Evolutionary conservation across 495 filamentous ascomycete species (phyloP).

Genomic region (Pseudevernia furfuracea): DNA sequence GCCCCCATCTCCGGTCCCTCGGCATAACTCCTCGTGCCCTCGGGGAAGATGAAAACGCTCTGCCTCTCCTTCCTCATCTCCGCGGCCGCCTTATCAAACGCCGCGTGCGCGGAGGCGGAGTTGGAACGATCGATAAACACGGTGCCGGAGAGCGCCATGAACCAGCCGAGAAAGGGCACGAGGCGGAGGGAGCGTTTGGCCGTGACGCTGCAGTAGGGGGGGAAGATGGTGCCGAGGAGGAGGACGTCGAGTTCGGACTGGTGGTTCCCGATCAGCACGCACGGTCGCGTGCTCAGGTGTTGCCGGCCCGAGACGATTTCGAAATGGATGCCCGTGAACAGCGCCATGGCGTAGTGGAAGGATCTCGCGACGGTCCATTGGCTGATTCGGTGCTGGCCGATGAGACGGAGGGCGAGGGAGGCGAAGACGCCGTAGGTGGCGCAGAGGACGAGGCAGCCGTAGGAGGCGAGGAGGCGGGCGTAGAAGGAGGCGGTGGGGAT

Average conservation of each 20-base stretch:
- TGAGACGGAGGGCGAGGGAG: conserved; percentile 60
- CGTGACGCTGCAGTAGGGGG: conserved; percentile 84
- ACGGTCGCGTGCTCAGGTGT: conserved; percentile 61
- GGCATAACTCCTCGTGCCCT: conserved; percentile 87
- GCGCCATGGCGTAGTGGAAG: conserved; percentile 75
- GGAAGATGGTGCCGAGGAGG: conserved; percentile 80
- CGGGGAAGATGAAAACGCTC: conserved; percentile 88
- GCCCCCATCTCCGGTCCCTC: conserved; percentile 70
- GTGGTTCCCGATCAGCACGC: conserved; percentile 89
- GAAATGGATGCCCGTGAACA: conserved; percentile 72
- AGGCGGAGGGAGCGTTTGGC: conserved; percentile 79
- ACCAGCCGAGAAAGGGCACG: conserved; percentile 90
- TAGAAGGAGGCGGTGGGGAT: conserved; percentile 49
- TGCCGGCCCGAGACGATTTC: conserved; percentile 60
- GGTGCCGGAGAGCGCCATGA: conserved; percentile 82
- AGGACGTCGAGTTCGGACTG: conserved; percentile 92
- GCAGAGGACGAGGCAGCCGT: conserved; percentile 51
- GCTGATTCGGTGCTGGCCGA: conserved; percentile 64
- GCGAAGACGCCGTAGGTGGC: conserved; percentile 72
- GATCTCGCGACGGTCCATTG: conserved; percentile 78
- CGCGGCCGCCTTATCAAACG: conserved; percentile 72
- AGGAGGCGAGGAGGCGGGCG: conserved; percentile 59
- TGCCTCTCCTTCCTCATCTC: conserved; percentile 71
- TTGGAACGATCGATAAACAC: conserved; percentile 93
- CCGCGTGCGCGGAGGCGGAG: conserved; percentile 67